phyloP scores from a whole-genome alignment of 2,329 filamentous ascomycete species.

The Alternaria consortialis region DNA sequence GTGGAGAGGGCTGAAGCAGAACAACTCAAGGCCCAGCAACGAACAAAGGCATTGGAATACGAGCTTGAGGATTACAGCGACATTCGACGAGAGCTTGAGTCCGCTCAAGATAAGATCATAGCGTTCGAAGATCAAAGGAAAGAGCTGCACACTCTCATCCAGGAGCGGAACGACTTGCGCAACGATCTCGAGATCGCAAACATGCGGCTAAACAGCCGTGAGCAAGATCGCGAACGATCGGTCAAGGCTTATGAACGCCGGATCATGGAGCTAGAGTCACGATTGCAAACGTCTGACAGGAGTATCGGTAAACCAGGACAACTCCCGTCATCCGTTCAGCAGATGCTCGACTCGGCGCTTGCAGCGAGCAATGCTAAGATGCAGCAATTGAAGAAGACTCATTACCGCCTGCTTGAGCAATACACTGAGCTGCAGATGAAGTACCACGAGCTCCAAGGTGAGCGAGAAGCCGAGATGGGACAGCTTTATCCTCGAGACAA shows the following conservation, averaged over 20 bases:
- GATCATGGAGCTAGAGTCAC: constrained; percentile 57
- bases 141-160: constrained; percentile 62
- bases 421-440: constrained; percentile 61
- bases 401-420: constrained; percentile 60
- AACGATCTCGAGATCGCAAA: constrained; percentile 67
- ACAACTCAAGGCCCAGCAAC: constrained; percentile 63
- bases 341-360: constrained; percentile 60
- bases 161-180: constrained; percentile 67
- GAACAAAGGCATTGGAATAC: constrained; percentile 64
- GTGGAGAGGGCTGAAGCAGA: constrained; percentile 75
- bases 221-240: constrained; percentile 60
- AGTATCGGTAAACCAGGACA: constrained; percentile 41
- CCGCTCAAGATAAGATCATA: constrained; percentile 45
- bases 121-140: constrained; percentile 42
- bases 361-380: constrained; percentile 59
- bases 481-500: constrained; percentile 34
- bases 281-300: constrained; percentile 37
- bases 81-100: constrained; percentile 43
- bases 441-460: constrained; percentile 52
- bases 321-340: constrained; percentile 53
- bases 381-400: constrained; percentile 60
- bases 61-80: constrained; percentile 69
- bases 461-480: constrained; percentile 40
- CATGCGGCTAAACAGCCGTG: constrained; percentile 64
- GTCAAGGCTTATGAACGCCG: constrained; percentile 59